Evolutionary conservation across 345 rosid species (phyloP), one percentile per base, ranked within the genome.

Genomic region (Camelina hispida): DNA sequence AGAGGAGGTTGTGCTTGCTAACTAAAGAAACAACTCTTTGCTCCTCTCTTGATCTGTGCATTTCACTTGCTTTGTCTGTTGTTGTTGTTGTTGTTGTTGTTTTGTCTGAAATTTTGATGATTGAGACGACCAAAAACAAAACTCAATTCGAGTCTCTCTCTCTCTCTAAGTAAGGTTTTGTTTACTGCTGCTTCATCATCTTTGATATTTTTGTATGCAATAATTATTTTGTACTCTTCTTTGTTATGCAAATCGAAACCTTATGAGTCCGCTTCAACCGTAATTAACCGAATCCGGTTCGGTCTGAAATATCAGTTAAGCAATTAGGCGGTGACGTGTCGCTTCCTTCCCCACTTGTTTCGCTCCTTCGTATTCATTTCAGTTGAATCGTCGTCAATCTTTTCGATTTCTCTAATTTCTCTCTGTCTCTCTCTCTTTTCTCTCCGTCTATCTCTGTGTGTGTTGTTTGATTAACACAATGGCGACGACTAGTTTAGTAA

Each of bases 1-100:
- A 81, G 94, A 78, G 87, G 98, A 23, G 96, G 98, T 12, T 93
- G 98, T 69, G 87, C 98, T 25, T 93, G 97, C 79, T 93, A 28
- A 5, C 30, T 28, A 28, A 28, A 28, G 85, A 93, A 51, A 68
- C 42, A 52, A 2, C 17, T 68, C 28, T 20, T 52, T 6, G 14
- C 63, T 42, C 10, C 63, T 58, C 32, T 22, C 35, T 22, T 62
- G 6, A 28, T 54, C 44, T 62, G 56, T 70, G 58, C 25, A 37
- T 28, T 59, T 44, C 7, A n/a, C 7, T 68, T 37, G 53, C 63
- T 69, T 65, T 69, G 9, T 40, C 9, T 69, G 54, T 25, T 62
- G 42, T 56, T 15, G 5, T 28, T 28, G 30, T 25, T 25, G 25
- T 23, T 23, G 28, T 25, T 25, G 4, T 25, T 25, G 28, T 25